Conservation (phyloP, 2,329 filamentous ascomycete species). For the Akanthomyces lecanii region DNA sequence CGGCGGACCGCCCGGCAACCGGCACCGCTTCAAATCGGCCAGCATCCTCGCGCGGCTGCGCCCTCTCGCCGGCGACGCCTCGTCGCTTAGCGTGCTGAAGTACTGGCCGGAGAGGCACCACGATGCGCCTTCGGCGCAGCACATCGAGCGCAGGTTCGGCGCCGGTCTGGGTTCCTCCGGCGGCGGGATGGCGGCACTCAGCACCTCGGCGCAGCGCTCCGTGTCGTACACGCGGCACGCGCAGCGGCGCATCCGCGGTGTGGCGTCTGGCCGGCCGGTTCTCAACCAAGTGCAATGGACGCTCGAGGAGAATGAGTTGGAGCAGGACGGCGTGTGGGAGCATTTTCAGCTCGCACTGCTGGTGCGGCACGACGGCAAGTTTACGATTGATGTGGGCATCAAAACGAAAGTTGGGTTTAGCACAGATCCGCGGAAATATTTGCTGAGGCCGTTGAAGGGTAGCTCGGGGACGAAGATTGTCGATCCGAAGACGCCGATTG, state of each 20-base stretch:
- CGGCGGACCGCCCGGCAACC: constrained; percentile 7
- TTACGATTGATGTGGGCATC: constrained; percentile 4
- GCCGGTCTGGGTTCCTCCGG: not conserved
- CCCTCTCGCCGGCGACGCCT: not conserved
- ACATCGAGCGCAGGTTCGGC: not conserved
- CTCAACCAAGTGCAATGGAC: constrained; percentile 11
- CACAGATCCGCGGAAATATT: constrained; percentile 3
- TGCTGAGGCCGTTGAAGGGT: not conserved
- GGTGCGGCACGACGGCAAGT: constrained; percentile 9
- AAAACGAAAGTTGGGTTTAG: constrained; percentile 11
- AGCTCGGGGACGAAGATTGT: not conserved
- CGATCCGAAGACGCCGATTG: not conserved
- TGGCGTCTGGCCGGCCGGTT: not conserved
- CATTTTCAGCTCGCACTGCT: constrained; percentile 9
- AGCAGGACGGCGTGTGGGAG: constrained; percentile 11
- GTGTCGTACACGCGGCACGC: constrained; percentile 3
- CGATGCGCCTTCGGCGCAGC: not conserved
- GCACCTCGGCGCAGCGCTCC: constrained; percentile 4
- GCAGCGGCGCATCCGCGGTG: not conserved
- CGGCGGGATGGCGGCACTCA: not conserved
- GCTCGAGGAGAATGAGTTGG: constrained; percentile 5
- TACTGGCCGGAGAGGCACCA: constrained; percentile 4
- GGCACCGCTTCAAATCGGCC: constrained; percentile 9
- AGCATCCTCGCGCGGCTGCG: constrained; percentile 9
- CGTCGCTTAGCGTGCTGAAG: constrained; percentile 7